phyloP scores from a whole-genome alignment of 164 flowering plant species.

The Paratinospora sagittata region DNA sequence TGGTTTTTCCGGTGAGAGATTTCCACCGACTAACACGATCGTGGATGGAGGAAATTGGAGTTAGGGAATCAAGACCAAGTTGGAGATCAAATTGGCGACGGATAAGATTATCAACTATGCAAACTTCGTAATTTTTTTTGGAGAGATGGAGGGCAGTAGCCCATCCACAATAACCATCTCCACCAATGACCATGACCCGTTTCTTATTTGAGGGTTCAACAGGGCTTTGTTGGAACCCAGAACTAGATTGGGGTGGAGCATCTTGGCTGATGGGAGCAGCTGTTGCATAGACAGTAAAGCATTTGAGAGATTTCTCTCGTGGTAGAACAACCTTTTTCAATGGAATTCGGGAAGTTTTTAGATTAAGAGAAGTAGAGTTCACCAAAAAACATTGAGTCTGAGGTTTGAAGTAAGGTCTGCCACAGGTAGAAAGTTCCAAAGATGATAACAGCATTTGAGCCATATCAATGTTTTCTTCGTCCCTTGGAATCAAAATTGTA shows the following conservation, averaged over 20 bases:
- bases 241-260: conserved; percentile 29
- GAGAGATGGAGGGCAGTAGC: conserved; percentile 97
- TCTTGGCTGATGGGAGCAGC: conserved; percentile 44
- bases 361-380: conserved; percentile 27
- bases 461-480: conserved; percentile 27
- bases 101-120: conserved; percentile 81
- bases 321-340: conserved; percentile 24
- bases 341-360: conserved; percentile 22
- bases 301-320: conserved; percentile 20
- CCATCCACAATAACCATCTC: conserved; percentile 99
- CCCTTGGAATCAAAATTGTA: neutral
- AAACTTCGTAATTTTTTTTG: conserved; percentile 77
- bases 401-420: conserved; percentile 20
- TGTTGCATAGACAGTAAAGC: conserved; percentile 33
- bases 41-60: conserved; percentile 89
- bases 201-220: conserved; percentile 38
- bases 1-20: conserved; percentile 63
- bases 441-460: conserved; percentile 52
- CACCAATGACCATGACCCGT: conserved; percentile 91
- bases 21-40: conserved; percentile 75
- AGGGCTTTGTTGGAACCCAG: conserved; percentile 24
- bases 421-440: conserved; percentile 29
- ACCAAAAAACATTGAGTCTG: conserved; percentile 15
- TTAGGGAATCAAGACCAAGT: conserved; percentile 83
- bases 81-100: conserved; percentile 92